Evolutionary conservation across 2,329 filamentous ascomycete species (phyloP).

Genomic region (Xylaria sp.): DNA sequence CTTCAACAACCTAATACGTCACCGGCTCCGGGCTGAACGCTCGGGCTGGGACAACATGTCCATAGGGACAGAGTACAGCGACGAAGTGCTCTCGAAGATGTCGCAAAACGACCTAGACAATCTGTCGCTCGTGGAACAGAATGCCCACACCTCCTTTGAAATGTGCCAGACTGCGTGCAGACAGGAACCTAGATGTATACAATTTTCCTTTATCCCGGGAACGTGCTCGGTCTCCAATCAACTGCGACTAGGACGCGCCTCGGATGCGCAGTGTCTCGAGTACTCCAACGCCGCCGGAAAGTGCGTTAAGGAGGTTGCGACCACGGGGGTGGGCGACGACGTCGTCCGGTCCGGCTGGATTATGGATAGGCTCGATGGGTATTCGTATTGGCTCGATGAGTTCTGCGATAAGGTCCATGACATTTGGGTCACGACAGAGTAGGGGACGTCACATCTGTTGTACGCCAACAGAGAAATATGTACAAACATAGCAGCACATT

Average conservation of each 20-base stretch:
- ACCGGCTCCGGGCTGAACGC: constrained; percentile 34
- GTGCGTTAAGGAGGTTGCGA: constrained; percentile 36
- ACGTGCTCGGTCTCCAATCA: constrained; percentile 39
- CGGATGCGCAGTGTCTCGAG: constrained; percentile 39
- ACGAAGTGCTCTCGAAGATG: constrained; percentile 34
- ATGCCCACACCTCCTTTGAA: constrained; percentile 37
- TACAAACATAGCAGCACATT: constrained; percentile 18
- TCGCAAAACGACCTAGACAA: constrained; percentile 33
- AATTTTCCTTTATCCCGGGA: constrained; percentile 39
- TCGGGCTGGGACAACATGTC: constrained; percentile 40
- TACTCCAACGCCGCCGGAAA: constrained; percentile 40
- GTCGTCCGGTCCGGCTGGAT: constrained; percentile 40
- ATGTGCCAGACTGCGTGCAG: constrained; percentile 39
- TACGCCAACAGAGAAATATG: constrained; percentile 13
- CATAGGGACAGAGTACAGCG: constrained; percentile 40
- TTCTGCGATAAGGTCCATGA: constrained; percentile 26
- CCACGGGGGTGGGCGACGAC: constrained; percentile 31
- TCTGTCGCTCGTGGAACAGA: constrained; percentile 35
- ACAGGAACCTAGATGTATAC: constrained; percentile 38
- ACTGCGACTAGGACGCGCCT: constrained; percentile 36
- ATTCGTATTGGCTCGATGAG: constrained; percentile 32
- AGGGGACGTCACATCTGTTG: neutral
- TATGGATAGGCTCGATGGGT: constrained; percentile 36
- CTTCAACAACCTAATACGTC: constrained; percentile 38
- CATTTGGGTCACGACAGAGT: constrained; percentile 34